Evolutionary conservation across 2,329 filamentous ascomycete genomes (phyloP).

Genomic region (Mariannaea elegans): DNA sequence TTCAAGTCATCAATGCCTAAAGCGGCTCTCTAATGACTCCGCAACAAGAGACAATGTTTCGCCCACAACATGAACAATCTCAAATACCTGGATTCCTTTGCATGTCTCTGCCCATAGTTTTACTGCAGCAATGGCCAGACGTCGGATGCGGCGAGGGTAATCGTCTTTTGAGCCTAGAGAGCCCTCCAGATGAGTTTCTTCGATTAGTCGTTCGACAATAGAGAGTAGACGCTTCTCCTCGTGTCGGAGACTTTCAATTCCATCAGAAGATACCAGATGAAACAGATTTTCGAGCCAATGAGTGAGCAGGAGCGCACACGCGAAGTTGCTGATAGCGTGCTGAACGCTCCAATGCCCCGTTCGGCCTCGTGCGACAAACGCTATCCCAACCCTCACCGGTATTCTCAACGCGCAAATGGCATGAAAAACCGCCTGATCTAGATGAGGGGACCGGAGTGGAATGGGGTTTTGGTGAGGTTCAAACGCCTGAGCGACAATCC

Average conservation of each 20-base stretch:
- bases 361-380: slow-evolving; percentile 61
- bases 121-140: slow-evolving; percentile 33
- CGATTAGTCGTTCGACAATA: slow-evolving; percentile 34
- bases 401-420: slow-evolving; percentile 64
- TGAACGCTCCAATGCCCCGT: slow-evolving; percentile 65
- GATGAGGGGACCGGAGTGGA: slow-evolving; percentile 51
- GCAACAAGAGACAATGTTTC: not conserved
- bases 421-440: slow-evolving; percentile 60
- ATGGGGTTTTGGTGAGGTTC: slow-evolving; percentile 43
- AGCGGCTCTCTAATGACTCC: no score
- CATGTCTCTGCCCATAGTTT: slow-evolving; percentile 44
- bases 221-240: slow-evolving; percentile 35
- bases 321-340: slow-evolving; percentile 61
- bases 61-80: slow-evolving; percentile 39
- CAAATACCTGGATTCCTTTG: slow-evolving; percentile 40
- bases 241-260: slow-evolving; percentile 14
- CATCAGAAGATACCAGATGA: slow-evolving; percentile 13
- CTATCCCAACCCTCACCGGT: slow-evolving; percentile 60
- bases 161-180: slow-evolving; percentile 25
- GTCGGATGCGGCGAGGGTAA: slow-evolving; percentile 28
- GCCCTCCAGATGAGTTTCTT: slow-evolving; percentile 35
- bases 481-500: slow-evolving; percentile 55
- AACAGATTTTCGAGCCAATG: slow-evolving; percentile 49
- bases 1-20: no score
- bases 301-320: slow-evolving; percentile 57